Base-by-base conservation (phyloP, 2,329 filamentous ascomycete genomes). In the Phoma sp. region DNA sequence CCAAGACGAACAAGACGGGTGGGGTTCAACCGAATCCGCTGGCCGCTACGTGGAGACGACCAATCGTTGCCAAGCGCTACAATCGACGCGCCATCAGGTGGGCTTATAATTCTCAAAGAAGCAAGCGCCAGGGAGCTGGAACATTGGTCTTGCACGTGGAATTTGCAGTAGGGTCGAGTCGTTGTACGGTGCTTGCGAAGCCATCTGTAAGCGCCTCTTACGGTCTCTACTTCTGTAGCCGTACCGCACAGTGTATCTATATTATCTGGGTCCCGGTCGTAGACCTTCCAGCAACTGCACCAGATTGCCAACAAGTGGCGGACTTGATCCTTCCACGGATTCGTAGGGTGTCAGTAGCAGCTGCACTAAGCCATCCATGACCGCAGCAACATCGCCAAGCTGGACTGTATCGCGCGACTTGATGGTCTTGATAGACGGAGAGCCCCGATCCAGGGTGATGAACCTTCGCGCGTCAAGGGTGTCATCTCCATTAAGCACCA, bases 291-390 rank as follows among this genome's bases (percentile, higher is more conserved):
- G 82, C 61, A 91, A 73, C 40, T 85, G 81, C 40, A 86, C 82
- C 43, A 91, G 70, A 57, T 90, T 90, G 62, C 89, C 87, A 1
- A 90, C 86, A 39, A 91, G 79, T 0, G 87, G 83, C 12, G 88
- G 85, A 35, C 60, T 66, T 10, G 62, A 55, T 10, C 62, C 64
- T 55, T 73, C 70, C 6, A 65, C 45, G 38, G 55, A 67, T 58
- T 65, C 64, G 39, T 72, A 63, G 55, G 81, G 85, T 69, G 60
- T 87, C 86, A 35, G 76, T 72, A 91, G 77, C 9, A 88, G 76
- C 33, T 83, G 80, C 48, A 86, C 81, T 2, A 84, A 79, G 19
- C 85, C 74, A 15, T 82, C 80, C 80, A 90, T 87, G 33, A 85
- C 83, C 1, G 79, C 78, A 25, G 80, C 79, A 0, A 86, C 82